phyloP scores from a whole-genome alignment of 31 red algal species.

The Asparagopsis taxiformis region DNA sequence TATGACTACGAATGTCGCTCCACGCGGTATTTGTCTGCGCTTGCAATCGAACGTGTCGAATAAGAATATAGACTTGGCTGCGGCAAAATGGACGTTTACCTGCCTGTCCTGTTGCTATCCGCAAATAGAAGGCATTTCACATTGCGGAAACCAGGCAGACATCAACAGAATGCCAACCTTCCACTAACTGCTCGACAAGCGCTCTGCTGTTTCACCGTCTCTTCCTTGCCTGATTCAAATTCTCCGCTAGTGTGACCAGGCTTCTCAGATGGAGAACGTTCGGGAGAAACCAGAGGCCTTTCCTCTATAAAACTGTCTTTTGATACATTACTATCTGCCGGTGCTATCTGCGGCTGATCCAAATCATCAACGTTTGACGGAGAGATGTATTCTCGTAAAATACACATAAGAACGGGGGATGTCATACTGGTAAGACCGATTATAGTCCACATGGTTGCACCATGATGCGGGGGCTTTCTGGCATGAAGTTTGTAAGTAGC shows the following conservation, averaged over 20 bases:
- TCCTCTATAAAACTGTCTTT: not conserved
- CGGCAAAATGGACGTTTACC: too few species aligned
- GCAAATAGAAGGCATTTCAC: too few species aligned
- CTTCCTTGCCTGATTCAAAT: too few species aligned
- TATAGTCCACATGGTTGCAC: slow-evolving; percentile 60
- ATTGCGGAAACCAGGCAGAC: too few species aligned
- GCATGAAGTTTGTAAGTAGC: slow-evolving; percentile 79
- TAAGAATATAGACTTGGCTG: too few species aligned
- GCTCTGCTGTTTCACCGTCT: not conserved
- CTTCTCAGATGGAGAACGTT: slow-evolving; percentile 16
- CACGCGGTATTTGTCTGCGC: too few species aligned
- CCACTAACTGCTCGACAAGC: not conserved
- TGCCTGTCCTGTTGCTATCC: too few species aligned
- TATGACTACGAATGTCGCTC: not conserved
- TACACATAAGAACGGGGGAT: slow-evolving; percentile 74
- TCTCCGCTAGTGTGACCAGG: too few species aligned
- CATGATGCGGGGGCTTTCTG: slow-evolving; percentile 43
- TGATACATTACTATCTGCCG: not conserved
- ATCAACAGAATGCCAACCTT: too few species aligned
- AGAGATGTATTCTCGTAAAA: slow-evolving; percentile 60
- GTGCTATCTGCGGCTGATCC: not conserved
- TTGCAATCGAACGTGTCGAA: too few species aligned
- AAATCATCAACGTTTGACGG: slow-evolving; percentile 14
- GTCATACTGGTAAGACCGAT: slow-evolving; percentile 67
- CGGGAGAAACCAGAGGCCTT: slow-evolving; percentile 9